Evolutionary conservation across 257 asterid species (phyloP).

Genomic region (Gentiana straminea): DNA sequence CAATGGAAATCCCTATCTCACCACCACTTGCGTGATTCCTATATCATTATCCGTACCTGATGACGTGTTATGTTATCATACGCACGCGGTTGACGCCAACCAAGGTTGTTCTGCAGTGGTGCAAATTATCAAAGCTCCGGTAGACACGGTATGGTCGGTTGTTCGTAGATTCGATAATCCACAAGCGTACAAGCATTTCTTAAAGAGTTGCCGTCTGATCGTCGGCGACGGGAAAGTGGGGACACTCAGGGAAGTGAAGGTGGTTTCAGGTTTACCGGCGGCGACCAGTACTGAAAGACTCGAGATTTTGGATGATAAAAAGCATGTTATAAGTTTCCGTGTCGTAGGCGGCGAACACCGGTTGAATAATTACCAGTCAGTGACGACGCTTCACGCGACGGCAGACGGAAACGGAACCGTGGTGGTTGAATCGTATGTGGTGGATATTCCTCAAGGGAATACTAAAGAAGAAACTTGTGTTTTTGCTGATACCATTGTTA

Average conservation of each 20-base stretch:
- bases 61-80: slow-evolving; percentile 39
- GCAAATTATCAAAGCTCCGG: slow-evolving; percentile 39
- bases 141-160: slow-evolving; percentile 61
- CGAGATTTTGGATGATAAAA: slow-evolving; percentile 65
- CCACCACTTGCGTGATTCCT: slow-evolving; percentile 27
- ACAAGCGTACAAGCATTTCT: slow-evolving; percentile 64
- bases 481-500: slow-evolving; percentile 67
- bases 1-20: too few relatives aligned
- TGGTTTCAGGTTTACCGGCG: slow-evolving; percentile 79
- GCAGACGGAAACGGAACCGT: slow-evolving; percentile 31
- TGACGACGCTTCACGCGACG: slow-evolving; percentile 51
- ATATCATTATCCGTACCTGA: slow-evolving; percentile 35
- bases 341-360: slow-evolving; percentile 82
- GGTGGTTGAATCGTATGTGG: slow-evolving; percentile 78
- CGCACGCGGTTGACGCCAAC: slow-evolving; percentile 41
- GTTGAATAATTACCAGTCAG: slow-evolving; percentile 53
- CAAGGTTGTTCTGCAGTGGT: slow-evolving; percentile 75
- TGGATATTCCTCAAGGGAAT: slow-evolving; percentile 71
- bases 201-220: slow-evolving; percentile 64
- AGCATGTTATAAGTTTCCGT: slow-evolving; percentile 65
- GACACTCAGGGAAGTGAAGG: slow-evolving; percentile 59
- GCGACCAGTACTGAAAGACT: slow-evolving; percentile 63
- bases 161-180: slow-evolving; percentile 84
- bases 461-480: slow-evolving; percentile 64
- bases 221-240: slow-evolving; percentile 67